phyloP scores from a whole-genome alignment of 176 grass and related monocot genomes.

The Microstegium vimineum region DNA sequence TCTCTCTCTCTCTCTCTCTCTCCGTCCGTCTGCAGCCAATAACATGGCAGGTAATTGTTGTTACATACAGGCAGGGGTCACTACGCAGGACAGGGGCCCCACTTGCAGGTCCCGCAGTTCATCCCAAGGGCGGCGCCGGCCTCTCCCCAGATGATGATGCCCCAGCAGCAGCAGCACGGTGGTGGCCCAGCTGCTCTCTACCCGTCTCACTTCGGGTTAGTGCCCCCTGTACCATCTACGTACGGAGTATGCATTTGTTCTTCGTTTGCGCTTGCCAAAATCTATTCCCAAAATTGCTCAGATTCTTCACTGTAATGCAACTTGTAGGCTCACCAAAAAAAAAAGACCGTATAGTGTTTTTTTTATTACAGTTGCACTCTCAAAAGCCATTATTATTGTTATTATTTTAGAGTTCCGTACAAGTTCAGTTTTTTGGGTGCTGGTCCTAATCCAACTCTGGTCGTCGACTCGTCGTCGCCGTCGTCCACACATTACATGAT shows the following conservation, averaged over 20 bases:
- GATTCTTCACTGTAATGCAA: no score
- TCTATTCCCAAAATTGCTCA: not conserved
- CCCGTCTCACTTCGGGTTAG: constrained; percentile 49
- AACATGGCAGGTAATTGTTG: not conserved
- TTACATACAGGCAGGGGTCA: constrained; percentile 23
- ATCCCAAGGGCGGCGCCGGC: constrained; percentile 39
- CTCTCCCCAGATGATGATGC: constrained; percentile 24
- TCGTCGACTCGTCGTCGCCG: not conserved
- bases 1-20: not conserved
- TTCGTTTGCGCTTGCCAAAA: not conserved
- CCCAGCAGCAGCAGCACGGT: not conserved
- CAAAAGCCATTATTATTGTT: not conserved
- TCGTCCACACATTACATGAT: not conserved
- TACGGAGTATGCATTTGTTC: not conserved
- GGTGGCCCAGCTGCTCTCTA: constrained; percentile 22
- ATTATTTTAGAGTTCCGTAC: not conserved
- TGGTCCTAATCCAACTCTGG: not conserved
- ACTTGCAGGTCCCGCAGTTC: constrained; percentile 39
- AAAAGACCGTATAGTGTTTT: no score
- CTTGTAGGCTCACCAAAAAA: no score
- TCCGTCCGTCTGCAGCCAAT: not conserved
- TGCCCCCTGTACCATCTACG: not conserved
- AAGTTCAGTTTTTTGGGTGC: not conserved
- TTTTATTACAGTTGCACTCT: not conserved
- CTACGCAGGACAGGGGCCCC: not conserved